Base-by-base conservation (phyloP, 2,329 filamentous ascomycete species). In the Leptoxyphium fumago region DNA sequence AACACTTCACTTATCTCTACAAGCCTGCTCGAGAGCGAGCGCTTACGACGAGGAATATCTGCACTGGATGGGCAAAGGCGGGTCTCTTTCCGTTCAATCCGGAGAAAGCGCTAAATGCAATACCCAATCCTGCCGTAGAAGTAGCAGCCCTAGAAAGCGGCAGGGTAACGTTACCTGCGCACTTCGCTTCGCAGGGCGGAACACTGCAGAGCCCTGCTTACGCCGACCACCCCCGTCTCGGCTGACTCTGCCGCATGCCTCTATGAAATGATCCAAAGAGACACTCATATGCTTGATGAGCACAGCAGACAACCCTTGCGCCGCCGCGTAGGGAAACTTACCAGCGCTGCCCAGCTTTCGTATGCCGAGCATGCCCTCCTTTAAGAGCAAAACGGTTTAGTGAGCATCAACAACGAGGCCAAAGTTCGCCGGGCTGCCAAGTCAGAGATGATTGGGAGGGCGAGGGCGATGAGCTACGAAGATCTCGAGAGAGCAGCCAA, bases 61-160 rank as follows among this genome's bases (percentile, higher is more conserved):
- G 39, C 9, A 41, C 54, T 17, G 56, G 47, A 2, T 61, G 40
- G 48, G 47, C 52, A 41, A 54, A 48, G 21, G 50, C 46, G 42
- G 52, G 57, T 30, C 46, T 59, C 26, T 55, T 50, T 34, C 57
- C 51, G 10, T 60, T 59, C 40, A 59, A n/a, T 32, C 29, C 29
- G 9, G 29, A 32, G 9, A 9, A n/a, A 32, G 29, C n/a, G 9
- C 29, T 32, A 10, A 32, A 32, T 9, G 29, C 9, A 9, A 32
- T 32, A n/a, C 9, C 9, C 9, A 9, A 32, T 9, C 29, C n/a
- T 9, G 29, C 29, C 9, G 29, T 32, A 32, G 29, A 9, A n/a
- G 9, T 32, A 32, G n/a, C 9, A 9, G n/a, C 29, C 9, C 9
- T 9, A 9, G 29, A 32, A 9, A 32, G n/a, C 29, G n/a, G n/a